These are phyloP conservation scores for Paecilomyces formosus DNA, from an alignment of 2,329 filamentous ascomycete species.

Conservation along the genomic window DNA sequence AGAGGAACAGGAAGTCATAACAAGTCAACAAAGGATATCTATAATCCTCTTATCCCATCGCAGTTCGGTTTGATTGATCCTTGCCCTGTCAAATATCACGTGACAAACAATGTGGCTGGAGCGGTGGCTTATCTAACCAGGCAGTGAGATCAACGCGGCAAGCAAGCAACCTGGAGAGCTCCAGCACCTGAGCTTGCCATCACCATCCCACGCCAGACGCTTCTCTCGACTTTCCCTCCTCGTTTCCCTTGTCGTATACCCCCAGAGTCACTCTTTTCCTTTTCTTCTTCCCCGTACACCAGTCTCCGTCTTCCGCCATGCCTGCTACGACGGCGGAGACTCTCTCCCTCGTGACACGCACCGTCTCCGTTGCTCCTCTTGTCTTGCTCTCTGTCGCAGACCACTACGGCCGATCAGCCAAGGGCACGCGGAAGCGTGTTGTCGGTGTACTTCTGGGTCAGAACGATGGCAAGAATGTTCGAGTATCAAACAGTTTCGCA, in stretches of 20 bases:
- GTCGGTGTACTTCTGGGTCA: constrained; percentile 92
- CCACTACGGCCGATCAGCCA: constrained; percentile 92
- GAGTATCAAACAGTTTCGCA: constrained; percentile 98
- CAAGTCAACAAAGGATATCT: not conserved
- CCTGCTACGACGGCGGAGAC: constrained; percentile 95
- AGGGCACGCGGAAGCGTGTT: constrained; percentile 79
- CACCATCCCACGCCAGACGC: not conserved
- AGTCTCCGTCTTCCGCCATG: constrained; percentile 51
- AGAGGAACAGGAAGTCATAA: not conserved
- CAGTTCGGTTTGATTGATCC: too few relatives aligned
- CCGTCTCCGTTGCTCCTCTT: constrained; percentile 93
- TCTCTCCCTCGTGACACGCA: constrained; percentile 86
- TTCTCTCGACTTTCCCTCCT: not conserved
- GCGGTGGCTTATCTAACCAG: not conserved
- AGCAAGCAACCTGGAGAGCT: not conserved
- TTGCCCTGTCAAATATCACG: too few relatives aligned
- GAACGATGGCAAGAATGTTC: constrained; percentile 91
- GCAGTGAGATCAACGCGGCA: not conserved
- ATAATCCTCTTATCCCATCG: too few relatives aligned
- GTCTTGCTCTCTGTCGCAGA: constrained; percentile 97
- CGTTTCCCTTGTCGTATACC: not conserved
- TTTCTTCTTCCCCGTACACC: not conserved
- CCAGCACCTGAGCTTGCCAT: not conserved
- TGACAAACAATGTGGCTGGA: not conserved
- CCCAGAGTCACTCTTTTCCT: not conserved